phyloP scores from a whole-genome alignment of 495 filamentous ascomycete genomes.

The Pyrenula aspistea region DNA sequence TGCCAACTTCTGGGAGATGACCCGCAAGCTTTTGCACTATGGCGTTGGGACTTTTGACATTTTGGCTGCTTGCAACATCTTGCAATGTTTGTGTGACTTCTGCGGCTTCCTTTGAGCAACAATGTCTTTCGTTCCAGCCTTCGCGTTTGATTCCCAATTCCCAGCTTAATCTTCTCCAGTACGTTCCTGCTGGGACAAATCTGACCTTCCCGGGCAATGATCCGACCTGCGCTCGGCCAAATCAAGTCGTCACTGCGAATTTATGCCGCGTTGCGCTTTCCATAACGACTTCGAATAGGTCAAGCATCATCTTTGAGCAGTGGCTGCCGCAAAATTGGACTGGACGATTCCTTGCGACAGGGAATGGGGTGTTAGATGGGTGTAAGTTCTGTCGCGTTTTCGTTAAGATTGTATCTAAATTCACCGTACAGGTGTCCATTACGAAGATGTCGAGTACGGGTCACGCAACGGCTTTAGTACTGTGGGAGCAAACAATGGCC shows the following conservation, averaged over 20 bases:
- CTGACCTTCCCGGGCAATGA: constrained; percentile 33
- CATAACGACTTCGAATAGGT: constrained; percentile 39
- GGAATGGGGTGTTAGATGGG: constrained; percentile 44
- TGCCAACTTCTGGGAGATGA: no score
- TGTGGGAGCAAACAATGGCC: constrained; percentile 45
- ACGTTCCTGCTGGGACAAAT: constrained; percentile 34
- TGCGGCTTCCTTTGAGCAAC: background rate
- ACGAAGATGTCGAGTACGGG: constrained; percentile 30
- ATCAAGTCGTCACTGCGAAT: constrained; percentile 31
- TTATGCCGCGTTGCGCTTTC: constrained; percentile 45
- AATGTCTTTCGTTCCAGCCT: background rate
- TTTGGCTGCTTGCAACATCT: no score
- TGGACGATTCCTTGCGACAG: constrained; percentile 40
- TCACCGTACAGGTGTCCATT: constrained; percentile 27
- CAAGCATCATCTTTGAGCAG: constrained; percentile 41
- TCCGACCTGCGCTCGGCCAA: constrained; percentile 25
- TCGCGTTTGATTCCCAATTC: background rate
- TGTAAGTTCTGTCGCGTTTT: constrained; percentile 22
- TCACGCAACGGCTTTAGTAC: constrained; percentile 38
- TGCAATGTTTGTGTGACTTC: no score
- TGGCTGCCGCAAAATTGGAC: constrained; percentile 45
- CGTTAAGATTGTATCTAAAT: no score
- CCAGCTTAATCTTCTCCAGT: constrained; percentile 9
- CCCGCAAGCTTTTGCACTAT: no score
- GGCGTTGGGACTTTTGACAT: no score